Evolutionary conservation across 2,329 filamentous ascomycete species (phyloP).

Genomic region (Ilyonectria sp.): DNA sequence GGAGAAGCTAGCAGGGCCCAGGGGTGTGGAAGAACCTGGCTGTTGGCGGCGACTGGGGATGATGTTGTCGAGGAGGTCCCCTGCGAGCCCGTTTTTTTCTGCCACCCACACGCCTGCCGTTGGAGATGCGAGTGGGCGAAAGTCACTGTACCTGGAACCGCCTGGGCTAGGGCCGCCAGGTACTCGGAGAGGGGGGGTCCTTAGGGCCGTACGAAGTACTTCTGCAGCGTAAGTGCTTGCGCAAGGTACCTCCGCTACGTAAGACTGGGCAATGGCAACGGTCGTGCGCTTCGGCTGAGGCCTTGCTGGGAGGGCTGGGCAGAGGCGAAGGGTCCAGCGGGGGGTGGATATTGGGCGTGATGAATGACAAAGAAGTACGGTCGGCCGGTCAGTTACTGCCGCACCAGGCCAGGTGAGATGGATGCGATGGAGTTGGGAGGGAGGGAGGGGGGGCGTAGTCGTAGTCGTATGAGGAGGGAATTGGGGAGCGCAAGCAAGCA

Average conservation of each 20-base stretch:
- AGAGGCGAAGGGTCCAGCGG: conserved; percentile 13
- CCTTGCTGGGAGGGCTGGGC: conserved; percentile 11
- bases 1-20: conserved; percentile 47
- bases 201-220: conserved; percentile 12
- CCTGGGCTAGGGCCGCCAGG: conserved; percentile 36
- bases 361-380: conserved; percentile 25
- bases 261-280: conserved; percentile 26
- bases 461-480: conserved; percentile 31
- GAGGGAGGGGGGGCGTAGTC: conserved; percentile 14
- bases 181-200: conserved; percentile 27
- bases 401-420: conserved; percentile 23
- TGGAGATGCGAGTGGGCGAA: conserved; percentile 33
- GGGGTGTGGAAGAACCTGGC: conserved; percentile 46
- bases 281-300: conserved; percentile 26
- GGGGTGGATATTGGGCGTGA: conserved; percentile 23
- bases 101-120: conserved; percentile 37
- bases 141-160: conserved; percentile 49
- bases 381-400: conserved; percentile 32
- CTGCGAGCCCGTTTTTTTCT: conserved; percentile 48
- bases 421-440: conserved; percentile 17
- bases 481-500: neutral
- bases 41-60: conserved; percentile 45
- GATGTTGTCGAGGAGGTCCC: conserved; percentile 44
- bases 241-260: neutral
- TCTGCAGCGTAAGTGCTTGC: neutral